Evolutionary conservation across 371 early-diverging fungal genomes (phyloP), one percentile per base, ranked within the genome.

Genomic region (Mortierella sp.): DNA sequence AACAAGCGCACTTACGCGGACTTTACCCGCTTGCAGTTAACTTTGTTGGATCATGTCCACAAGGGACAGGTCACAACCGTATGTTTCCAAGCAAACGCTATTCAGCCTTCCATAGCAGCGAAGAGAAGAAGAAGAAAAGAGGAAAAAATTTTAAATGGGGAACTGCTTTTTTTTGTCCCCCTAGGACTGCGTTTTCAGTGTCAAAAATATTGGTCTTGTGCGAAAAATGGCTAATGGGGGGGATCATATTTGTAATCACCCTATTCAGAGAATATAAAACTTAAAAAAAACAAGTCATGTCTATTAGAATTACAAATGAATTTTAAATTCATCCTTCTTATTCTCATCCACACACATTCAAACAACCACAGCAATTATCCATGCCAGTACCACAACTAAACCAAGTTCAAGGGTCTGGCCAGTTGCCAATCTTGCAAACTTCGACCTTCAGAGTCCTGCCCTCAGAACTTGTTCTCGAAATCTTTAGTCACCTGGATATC

Each of bases 11-110:
- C 78, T 43, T 69, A 45, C 78, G 78, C 78, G 78, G 78, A 78
- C 78, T 78, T 78, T 78, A 78, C 78, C 78, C 78, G 78, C 78
- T 78, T 78, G 78, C 73, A 72, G 54, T 55, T 49, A 13, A 47
- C 42, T 66, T 66, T 55, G 56, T 63, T 57, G 70, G 78, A 78
- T 78, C 78, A 69, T 4, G 17, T 35, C 9, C 23, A 37, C 40
- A 58, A 40, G 8, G 9, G 43, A 56, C 12, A 17, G 40, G 71
- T 66, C 71, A 22, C 60, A 65, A 65, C 61, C 78, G 78, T 72
- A 57, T 69, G 78, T 78, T 78, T 78, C 73, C 78, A 78, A 78
- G 78, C 78, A 78, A 78, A 78, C 78, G 78, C 73, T 72, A 78
- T 72, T 78, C 78, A 68, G 73, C 78, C 78, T 40, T 43, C 78